phyloP scores from a whole-genome alignment of 495 filamentous ascomycete genomes.

The Bacidia rubella region DNA sequence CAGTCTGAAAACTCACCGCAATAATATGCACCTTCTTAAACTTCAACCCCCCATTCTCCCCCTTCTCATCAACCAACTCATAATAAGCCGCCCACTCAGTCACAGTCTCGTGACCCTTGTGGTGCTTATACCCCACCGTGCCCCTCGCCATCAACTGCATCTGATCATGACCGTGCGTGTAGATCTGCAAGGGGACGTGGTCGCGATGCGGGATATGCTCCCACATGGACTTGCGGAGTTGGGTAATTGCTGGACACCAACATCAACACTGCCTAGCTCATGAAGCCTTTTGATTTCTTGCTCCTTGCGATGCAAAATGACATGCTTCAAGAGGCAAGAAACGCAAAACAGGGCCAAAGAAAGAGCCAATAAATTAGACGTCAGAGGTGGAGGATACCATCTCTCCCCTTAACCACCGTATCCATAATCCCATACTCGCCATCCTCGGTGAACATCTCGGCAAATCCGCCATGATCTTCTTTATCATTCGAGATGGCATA shows the following conservation, averaged over 20 bases:
- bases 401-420: conserved; percentile 4
- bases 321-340: neutral
- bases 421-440: conserved; percentile 11
- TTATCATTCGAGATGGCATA: conserved; percentile 9
- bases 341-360: neutral
- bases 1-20: conserved; percentile 1
- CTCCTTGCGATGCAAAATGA: neutral
- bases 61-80: conserved; percentile 3
- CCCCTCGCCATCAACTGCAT: conserved; percentile 7
- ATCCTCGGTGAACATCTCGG: conserved; percentile 9
- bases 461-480: conserved; percentile 5
- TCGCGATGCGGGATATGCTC: conserved; percentile 11
- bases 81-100: conserved; percentile 6
- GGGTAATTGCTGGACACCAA: neutral
- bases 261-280: neutral
- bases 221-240: conserved; percentile 9
- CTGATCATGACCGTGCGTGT: conserved; percentile 9
- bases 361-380: neutral
- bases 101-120: conserved; percentile 6
- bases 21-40: conserved; percentile 8
- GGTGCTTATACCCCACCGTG: conserved; percentile 6
- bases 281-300: neutral
- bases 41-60: conserved; percentile 2
- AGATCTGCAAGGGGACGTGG: conserved; percentile 9
- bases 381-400: neutral